Conservation (phyloP, 2,329 filamentous ascomycete genomes). For the Pseudocercospora cruenta region DNA sequence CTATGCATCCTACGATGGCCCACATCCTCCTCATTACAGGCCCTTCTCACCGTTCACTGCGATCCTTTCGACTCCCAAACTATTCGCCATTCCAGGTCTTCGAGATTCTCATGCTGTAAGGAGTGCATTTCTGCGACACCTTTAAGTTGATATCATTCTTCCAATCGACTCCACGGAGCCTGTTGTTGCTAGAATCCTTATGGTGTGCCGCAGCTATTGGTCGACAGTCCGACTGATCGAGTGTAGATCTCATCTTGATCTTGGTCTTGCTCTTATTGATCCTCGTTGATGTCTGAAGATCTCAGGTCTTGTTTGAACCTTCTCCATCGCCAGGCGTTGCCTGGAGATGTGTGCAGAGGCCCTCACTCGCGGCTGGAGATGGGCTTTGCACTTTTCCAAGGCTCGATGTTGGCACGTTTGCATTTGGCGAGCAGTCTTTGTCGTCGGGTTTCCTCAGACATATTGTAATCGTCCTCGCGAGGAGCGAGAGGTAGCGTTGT, state of each 20-base stretch:
- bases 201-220: background rate
- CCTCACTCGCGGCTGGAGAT: constrained; percentile 20
- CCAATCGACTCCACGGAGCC: background rate
- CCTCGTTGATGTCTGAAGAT: background rate
- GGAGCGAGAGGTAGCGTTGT: constrained; percentile 38
- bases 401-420: constrained; percentile 31
- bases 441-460: constrained; percentile 34
- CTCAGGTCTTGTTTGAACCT: background rate
- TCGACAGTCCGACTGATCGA: background rate
- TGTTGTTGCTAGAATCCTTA: background rate
- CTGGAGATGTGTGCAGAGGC: background rate
- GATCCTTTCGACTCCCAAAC: background rate
- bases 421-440: constrained; percentile 35
- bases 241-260: too few relatives aligned
- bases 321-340: background rate
- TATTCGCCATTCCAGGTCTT: background rate
- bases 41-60: background rate
- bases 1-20: background rate
- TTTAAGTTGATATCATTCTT: too few relatives aligned
- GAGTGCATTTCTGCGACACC: background rate
- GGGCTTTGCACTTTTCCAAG: constrained; percentile 35
- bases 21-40: background rate
- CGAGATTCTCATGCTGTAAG: background rate
- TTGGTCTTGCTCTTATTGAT: background rate
- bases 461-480: constrained; percentile 37